Evolutionary conservation across 495 filamentous ascomycete genomes (phyloP).

Genomic region (Cudoniella acicularis): DNA sequence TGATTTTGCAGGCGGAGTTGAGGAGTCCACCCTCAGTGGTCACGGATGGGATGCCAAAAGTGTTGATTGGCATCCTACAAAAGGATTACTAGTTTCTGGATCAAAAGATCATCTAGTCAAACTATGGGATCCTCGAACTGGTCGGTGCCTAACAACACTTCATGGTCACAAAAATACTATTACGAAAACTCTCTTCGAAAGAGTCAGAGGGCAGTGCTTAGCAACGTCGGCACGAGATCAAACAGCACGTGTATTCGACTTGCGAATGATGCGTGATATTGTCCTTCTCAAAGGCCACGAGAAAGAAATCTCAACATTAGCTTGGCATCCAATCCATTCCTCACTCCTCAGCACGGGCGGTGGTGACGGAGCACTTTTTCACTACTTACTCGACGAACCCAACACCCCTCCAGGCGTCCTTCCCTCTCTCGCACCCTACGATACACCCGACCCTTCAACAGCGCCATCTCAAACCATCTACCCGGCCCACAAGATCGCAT

Average conservation of each 20-base stretch:
- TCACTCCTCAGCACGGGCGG: slow-evolving; percentile 88
- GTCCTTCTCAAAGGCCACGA: slow-evolving; percentile 88
- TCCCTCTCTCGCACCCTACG: slow-evolving; percentile 72
- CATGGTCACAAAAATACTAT: slow-evolving; percentile 98
- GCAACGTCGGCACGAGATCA: slow-evolving; percentile 91
- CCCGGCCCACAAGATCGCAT: slow-evolving; percentile 78
- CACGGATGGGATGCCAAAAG: slow-evolving; percentile 96
- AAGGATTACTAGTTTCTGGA: slow-evolving; percentile 89
- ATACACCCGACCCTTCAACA: slow-evolving; percentile 70
- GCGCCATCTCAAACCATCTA: slow-evolving; percentile 82
- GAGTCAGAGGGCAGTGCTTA: slow-evolving; percentile 72
- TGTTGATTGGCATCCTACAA: slow-evolving; percentile 96
- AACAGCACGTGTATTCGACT: slow-evolving; percentile 86
- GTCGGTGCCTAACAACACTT: slow-evolving; percentile 84
- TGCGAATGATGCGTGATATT: slow-evolving; percentile 98
- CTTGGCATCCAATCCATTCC: slow-evolving; percentile 91
- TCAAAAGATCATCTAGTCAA: slow-evolving; percentile 98
- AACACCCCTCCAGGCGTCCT: slow-evolving; percentile 69
- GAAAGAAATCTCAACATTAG: slow-evolving; percentile 87
- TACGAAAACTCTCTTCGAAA: slow-evolving; percentile 83
- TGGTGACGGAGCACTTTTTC: slow-evolving; percentile 80
- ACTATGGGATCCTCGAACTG: slow-evolving; percentile 92
- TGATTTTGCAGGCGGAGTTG: slow-evolving; percentile 83
- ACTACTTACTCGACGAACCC: slow-evolving; percentile 90
- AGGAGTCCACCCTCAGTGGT: slow-evolving; percentile 76